phyloP scores from a whole-genome alignment of 108 stramenopile species.

The Pseudonitzschia multiseries region DNA sequence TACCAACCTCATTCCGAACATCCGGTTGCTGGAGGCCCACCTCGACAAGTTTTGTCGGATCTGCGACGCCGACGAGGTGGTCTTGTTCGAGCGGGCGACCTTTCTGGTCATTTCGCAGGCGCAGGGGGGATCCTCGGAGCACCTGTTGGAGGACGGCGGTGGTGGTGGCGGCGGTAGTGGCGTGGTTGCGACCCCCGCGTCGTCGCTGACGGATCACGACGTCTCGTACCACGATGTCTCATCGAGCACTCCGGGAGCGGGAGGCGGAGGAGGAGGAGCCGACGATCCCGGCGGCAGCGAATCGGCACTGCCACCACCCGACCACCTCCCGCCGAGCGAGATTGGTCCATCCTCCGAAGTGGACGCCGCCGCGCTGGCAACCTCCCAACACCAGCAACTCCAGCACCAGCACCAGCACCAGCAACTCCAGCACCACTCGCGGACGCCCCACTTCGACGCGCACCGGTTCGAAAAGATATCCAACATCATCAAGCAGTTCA shows the following conservation, averaged over 20 bases:
- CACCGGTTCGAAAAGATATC: conserved; percentile 99
- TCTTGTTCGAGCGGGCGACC: conserved; percentile 97
- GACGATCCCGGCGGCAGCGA: too few relatives aligned
- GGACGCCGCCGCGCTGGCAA: conserved; percentile 10
- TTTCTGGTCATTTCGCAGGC: conserved; percentile 97
- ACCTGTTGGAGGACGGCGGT: conserved; percentile 3
- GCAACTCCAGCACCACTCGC: conserved; percentile 12
- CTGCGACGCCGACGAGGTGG: conserved; percentile 98
- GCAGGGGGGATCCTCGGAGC: conserved; percentile 2
- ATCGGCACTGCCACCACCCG: too few relatives aligned
- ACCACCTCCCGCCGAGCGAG: conserved; percentile 21
- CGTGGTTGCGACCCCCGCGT: conserved; percentile 7
- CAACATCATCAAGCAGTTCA: conserved; percentile 99
- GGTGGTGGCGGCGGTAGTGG: conserved; percentile 7
- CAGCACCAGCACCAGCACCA: neutral
- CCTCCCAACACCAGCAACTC: conserved; percentile 8
- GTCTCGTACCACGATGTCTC: neutral
- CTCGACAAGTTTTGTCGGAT: conserved; percentile 89
- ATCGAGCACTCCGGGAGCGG: neutral
- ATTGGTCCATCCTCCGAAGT: conserved; percentile 15
- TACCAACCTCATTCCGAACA: conserved; percentile 96
- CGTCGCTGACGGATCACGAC: neutral
- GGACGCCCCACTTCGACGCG: conserved; percentile 89
- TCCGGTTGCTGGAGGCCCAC: conserved; percentile 90
- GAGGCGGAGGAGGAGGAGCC: neutral